Base-by-base conservation (phyloP, 140 eudicot genomes). In the Senecio squalidus region DNA sequence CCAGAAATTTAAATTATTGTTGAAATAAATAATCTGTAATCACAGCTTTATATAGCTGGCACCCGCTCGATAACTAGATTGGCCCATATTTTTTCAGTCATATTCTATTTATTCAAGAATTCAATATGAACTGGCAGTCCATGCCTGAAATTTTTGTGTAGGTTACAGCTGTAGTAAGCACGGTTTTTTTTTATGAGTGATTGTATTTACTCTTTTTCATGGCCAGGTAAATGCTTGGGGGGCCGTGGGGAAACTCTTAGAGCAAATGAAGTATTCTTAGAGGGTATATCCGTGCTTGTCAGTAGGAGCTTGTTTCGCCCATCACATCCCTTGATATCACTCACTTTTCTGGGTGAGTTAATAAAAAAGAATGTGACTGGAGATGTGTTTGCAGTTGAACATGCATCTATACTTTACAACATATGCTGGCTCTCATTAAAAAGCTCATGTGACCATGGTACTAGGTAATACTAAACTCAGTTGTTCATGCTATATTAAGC, bases 401-500 rank as follows among this genome's bases (percentile, higher is more conserved):
- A 81, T 64, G 96, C 98, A 60, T 61, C 78, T 5, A 34, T 84
- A 11, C 79, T 92, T n/a, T 87, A 87, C 74, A 70, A 62, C 43
- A 61, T 92, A 10, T 84, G 87, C 68, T 82, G 92, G 92, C 73
- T 79, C 55, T 52, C 79, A 21, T 53, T 84, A 58, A 74, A 76
- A 68, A 61, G 65, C 62, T 67, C 68, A 24, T 33, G n/a, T 44
- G 60, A 64, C 67, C 72, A 59, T 66, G 60, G 60, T 44, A 81
- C 75, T 65, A 84, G 98, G 98, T 92, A 83, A 53, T 39, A 15
- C 23, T 20, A 24, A 13, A n/a, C n/a, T 5, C 44, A 30, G 8
- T 20, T 58, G 39, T 43, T 28, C 43, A 15, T 9, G 47, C 29
- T 55, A 21, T 58, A 25, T 45, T 45, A 27, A 40, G 30, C 25